phyloP scores from a whole-genome alignment of 768 basidiomycete genomes.

The Mycena pura region DNA sequence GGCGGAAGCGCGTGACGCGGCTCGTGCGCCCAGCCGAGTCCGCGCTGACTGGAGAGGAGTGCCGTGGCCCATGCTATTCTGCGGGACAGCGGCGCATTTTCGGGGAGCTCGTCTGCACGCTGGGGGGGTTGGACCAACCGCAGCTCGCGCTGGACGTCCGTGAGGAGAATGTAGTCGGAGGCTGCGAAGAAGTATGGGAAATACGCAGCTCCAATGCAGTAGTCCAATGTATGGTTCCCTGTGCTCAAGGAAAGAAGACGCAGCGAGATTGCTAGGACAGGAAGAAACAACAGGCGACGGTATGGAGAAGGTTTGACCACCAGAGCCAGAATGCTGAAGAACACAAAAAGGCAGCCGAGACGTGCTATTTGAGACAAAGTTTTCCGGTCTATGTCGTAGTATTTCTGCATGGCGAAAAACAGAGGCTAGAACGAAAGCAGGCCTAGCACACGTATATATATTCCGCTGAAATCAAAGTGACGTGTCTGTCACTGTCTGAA shows the following conservation, averaged over 20 bases:
- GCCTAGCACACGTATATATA: too few relatives aligned
- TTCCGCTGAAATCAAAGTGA: too few relatives aligned
- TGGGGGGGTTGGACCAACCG: conserved; percentile 8
- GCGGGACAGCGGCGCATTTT: conserved; percentile 1
- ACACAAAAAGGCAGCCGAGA: conserved; percentile 2
- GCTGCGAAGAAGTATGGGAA: conserved; percentile 11
- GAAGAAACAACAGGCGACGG: conserved; percentile 18
- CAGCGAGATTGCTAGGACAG: conserved; percentile 8
- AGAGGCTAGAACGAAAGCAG: too few relatives aligned
- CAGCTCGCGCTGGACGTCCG: conserved; percentile 21
- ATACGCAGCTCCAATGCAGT: background rate
- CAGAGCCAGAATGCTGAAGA: conserved; percentile 6
- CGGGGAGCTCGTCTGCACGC: conserved; percentile 8
- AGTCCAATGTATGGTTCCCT: conserved; percentile 4
- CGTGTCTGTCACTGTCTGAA: too few relatives aligned
- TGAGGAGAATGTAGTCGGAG: conserved; percentile 18
- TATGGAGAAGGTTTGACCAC: conserved; percentile 19
- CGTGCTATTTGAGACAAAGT: background rate
- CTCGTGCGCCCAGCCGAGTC: conserved; percentile 19
- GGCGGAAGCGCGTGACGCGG: conserved; percentile 12
- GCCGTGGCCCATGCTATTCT: conserved; percentile 1
- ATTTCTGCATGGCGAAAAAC: too few relatives aligned
- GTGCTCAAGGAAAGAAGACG: conserved; percentile 8
- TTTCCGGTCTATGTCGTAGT: background rate
- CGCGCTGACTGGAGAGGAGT: conserved; percentile 7